Conservation (phyloP, 176 grass and related monocot species). For the Rhynchospora breviuscula region DNA sequence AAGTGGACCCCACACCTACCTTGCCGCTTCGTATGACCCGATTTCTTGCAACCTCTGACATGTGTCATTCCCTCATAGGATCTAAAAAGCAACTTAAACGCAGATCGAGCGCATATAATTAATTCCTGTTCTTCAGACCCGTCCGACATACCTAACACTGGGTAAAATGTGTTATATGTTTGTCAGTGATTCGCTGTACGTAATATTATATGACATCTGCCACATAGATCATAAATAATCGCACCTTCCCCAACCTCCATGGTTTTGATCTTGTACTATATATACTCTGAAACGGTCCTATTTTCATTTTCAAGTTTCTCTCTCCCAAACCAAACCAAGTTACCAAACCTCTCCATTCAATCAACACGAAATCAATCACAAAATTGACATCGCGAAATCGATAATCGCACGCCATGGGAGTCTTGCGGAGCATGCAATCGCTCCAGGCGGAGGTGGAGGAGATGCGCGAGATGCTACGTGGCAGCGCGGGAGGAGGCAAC, state of each 20-base stretch:
- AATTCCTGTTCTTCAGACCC: not conserved
- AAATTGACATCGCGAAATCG: not conserved
- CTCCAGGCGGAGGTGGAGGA: constrained; percentile 91
- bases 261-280: not conserved
- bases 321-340: not conserved
- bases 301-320: constrained; percentile 18
- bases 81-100: not conserved
- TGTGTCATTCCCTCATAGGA: not conserved
- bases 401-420: constrained; percentile 42
- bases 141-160: not conserved
- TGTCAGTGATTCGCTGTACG: not conserved
- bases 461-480: constrained; percentile 48
- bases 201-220: not conserved
- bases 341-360: not conserved
- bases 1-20: not conserved
- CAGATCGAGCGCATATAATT: not conserved
- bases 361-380: not conserved
- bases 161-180: not conserved
- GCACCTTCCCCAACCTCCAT: not conserved
- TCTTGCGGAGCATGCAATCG: constrained; percentile 73
- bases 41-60: not conserved
- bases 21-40: not conserved
- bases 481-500: not conserved
- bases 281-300: not conserved
- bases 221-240: not conserved